phyloP scores from a whole-genome alignment of 2,329 filamentous ascomycete genomes.

The Beauveria bassiana region DNA sequence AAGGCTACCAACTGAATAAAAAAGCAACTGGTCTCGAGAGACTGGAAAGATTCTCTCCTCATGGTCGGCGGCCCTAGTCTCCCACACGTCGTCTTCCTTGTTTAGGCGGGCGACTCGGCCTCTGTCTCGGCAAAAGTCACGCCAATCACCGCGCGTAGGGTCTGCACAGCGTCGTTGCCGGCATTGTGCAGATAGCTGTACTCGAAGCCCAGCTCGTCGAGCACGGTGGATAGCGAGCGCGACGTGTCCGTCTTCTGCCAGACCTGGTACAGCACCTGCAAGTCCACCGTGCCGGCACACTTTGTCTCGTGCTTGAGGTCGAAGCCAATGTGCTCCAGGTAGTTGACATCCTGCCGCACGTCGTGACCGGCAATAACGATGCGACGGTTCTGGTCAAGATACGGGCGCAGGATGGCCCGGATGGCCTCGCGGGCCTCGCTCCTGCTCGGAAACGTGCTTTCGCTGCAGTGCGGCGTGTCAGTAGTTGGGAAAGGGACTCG shows the following conservation, averaged over 20 bases:
- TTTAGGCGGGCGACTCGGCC: conserved; percentile 12
- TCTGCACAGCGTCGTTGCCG: conserved; percentile 78
- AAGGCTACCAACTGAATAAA: background rate
- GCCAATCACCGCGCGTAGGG: conserved; percentile 62
- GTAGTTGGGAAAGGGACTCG: background rate
- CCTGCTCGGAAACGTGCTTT: conserved; percentile 33
- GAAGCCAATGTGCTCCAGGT: conserved; percentile 58
- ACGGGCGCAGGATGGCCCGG: conserved; percentile 27
- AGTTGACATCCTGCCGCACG: conserved; percentile 57
- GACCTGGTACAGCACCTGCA: conserved; percentile 59
- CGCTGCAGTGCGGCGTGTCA: conserved; percentile 21
- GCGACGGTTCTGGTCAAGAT: conserved; percentile 30
- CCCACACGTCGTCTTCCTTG: background rate
- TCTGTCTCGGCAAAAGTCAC: conserved; percentile 21
- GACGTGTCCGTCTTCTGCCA: conserved; percentile 45
- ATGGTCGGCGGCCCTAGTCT: background rate
- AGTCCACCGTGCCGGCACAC: conserved; percentile 63
- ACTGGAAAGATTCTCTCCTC: conserved; percentile 8
- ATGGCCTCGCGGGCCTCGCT: conserved; percentile 28
- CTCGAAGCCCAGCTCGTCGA: conserved; percentile 55
- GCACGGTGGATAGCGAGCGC: conserved; percentile 51
- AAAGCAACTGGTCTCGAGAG: background rate
- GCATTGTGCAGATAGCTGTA: conserved; percentile 73
- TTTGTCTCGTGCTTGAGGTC: conserved; percentile 43
- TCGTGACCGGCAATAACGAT: conserved; percentile 78